These are phyloP conservation scores for Lojkania enalia DNA, from an alignment of 2,329 filamentous ascomycete genomes.

Conservation along the genomic window DNA sequence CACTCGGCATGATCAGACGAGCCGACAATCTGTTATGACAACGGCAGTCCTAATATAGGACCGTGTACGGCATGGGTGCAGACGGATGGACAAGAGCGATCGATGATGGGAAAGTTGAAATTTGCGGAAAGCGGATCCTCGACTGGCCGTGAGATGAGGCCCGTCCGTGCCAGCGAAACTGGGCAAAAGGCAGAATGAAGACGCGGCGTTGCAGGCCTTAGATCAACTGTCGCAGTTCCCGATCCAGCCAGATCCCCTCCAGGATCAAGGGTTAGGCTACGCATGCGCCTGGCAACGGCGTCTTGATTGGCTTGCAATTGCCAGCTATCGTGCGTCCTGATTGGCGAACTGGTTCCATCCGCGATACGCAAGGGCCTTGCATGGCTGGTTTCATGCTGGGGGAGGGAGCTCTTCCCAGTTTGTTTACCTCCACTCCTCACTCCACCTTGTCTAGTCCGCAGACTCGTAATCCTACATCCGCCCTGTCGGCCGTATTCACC, in stretches of 20 bases:
- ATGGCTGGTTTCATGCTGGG: slow-evolving; percentile 32
- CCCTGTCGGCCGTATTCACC: slow-evolving; percentile 6
- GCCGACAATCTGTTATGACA: slow-evolving; percentile 4
- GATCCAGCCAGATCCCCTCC: slow-evolving; percentile 28
- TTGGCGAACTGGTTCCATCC: slow-evolving; percentile 28
- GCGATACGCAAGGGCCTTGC: slow-evolving; percentile 13
- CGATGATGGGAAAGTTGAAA: slow-evolving; percentile 1
- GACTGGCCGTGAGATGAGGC: not conserved
- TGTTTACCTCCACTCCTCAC: slow-evolving; percentile 25
- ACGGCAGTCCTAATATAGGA: not conserved
- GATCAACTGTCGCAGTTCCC: slow-evolving; percentile 31
- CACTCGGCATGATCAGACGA: not conserved
- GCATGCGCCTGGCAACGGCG: slow-evolving; percentile 22
- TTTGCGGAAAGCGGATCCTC: not conserved
- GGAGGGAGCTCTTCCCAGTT: slow-evolving; percentile 39
- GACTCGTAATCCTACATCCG: slow-evolving; percentile 13
- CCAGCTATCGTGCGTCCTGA: slow-evolving; percentile 20
- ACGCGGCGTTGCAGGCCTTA: slow-evolving; percentile 8
- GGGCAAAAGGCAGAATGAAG: not conserved
- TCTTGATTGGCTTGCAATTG: slow-evolving; percentile 28
- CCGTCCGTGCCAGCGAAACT: not conserved
- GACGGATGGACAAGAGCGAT: slow-evolving; percentile 1
- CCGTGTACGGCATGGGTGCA: not conserved
- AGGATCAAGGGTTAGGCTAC: slow-evolving; percentile 27
- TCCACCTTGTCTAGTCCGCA: slow-evolving; percentile 14